These are phyloP conservation scores for Fusarium armeniacum DNA, from an alignment of 2,329 filamentous ascomycete species.

Conservation along the genomic window DNA sequence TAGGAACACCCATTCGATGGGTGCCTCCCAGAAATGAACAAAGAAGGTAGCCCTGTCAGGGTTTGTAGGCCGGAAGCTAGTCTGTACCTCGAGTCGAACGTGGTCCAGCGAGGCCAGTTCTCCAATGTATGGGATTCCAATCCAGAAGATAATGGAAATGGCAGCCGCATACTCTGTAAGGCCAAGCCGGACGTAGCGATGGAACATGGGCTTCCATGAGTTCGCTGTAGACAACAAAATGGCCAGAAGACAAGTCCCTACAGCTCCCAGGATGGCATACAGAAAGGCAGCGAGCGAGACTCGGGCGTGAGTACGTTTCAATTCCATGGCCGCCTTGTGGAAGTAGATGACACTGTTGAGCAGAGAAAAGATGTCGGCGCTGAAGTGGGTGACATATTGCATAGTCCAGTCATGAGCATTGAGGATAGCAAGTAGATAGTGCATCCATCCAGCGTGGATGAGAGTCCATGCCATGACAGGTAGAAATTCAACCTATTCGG, in stretches of 20 bases:
- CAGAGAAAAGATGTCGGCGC: conserved; percentile 75
- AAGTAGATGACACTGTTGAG: conserved; percentile 78
- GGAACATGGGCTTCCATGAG: conserved; percentile 72
- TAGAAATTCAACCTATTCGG: conserved; percentile 66
- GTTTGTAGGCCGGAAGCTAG: conserved; percentile 68
- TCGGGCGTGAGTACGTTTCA: conserved; percentile 69
- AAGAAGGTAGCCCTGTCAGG: conserved; percentile 70
- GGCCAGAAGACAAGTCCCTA: conserved; percentile 73
- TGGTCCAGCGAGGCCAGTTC: conserved; percentile 71
- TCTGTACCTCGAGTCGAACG: conserved; percentile 68
- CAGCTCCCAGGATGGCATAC: conserved; percentile 73
- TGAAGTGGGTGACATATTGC: conserved; percentile 77
- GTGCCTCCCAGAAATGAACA: conserved; percentile 73
- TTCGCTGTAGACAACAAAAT: conserved; percentile 73
- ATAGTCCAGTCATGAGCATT: conserved; percentile 80
- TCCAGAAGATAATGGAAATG: conserved; percentile 75
- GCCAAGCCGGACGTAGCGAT: conserved; percentile 71
- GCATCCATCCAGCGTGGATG: conserved; percentile 76
- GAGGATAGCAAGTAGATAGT: conserved; percentile 73
- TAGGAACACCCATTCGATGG: conserved; percentile 70
- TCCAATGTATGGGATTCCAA: conserved; percentile 72
- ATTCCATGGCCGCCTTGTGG: conserved; percentile 75
- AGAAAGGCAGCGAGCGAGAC: conserved; percentile 74
- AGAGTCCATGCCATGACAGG: conserved; percentile 77
- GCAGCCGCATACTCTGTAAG: conserved; percentile 75